Evolutionary conservation across 176 grass and related monocot species (phyloP).

Genomic region (Alopecurus myosuroides): DNA sequence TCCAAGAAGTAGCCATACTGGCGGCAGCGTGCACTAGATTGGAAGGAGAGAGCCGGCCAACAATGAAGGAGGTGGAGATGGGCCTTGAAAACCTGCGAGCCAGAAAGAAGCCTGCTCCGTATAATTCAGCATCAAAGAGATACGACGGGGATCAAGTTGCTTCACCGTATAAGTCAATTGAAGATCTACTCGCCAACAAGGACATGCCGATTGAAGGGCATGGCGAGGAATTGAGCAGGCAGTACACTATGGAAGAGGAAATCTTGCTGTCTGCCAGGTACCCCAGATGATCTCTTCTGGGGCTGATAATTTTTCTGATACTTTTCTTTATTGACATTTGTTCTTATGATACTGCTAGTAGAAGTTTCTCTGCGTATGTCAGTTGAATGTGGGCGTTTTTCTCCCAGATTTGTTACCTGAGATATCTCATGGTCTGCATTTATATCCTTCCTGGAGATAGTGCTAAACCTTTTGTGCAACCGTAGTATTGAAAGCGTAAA

Average conservation of each 20-base stretch:
- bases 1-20: conserved; percentile 20
- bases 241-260: conserved; percentile 30
- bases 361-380: neutral
- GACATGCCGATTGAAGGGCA: neutral
- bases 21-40: conserved; percentile 16
- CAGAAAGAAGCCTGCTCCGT: neutral
- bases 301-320: neutral
- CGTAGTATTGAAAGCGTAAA: neutral
- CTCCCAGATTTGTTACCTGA: too few species aligned
- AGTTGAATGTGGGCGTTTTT: neutral
- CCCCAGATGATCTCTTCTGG: neutral
- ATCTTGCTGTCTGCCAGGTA: conserved; percentile 18
- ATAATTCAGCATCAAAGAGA: neutral
- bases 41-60: conserved; percentile 16
- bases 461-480: too few species aligned
- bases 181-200: neutral
- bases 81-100: conserved; percentile 1
- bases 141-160: neutral
- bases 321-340: neutral
- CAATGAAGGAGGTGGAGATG: conserved; percentile 20
- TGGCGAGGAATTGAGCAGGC: neutral
- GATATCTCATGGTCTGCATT: too few species aligned
- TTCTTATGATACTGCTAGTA: neutral
- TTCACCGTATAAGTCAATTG: neutral
- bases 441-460: too few species aligned